Evolutionary conservation across 345 rosid species (phyloP).

Genomic region (Citrus reticulata): DNA sequence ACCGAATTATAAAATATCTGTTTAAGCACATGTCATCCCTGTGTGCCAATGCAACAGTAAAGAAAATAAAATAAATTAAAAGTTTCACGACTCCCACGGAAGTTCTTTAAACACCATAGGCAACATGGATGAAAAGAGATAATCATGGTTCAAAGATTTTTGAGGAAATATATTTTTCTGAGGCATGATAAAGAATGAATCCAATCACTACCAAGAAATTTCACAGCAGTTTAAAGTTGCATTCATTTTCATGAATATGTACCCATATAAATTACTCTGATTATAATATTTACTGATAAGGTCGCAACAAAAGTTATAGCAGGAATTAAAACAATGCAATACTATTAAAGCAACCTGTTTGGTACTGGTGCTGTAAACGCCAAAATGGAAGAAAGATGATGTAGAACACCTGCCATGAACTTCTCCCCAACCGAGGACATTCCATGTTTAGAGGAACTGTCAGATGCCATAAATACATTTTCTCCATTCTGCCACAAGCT

Average conservation of each 20-base stretch:
- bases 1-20: not conserved
- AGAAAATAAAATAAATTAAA: not conserved
- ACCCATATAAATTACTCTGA: not conserved
- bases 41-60: not conserved
- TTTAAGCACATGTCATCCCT: not conserved
- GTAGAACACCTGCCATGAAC: slow-evolving; percentile 92
- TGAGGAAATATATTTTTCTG: not conserved
- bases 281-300: not conserved
- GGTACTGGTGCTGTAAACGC: slow-evolving; percentile 90
- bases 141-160: not conserved
- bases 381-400: slow-evolving; percentile 84
- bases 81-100: too few relatives aligned
- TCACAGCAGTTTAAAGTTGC: not conserved
- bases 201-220: not conserved
- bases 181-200: not conserved
- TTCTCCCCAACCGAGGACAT: slow-evolving; percentile 67
- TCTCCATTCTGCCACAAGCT: slow-evolving; percentile 76
- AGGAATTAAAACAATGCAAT: not conserved
- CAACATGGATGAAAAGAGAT: not conserved
- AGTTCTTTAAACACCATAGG: not conserved
- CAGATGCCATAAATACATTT: slow-evolving; percentile 76
- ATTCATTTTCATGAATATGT: not conserved
- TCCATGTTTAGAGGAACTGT: slow-evolving; percentile 58
- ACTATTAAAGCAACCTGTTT: slow-evolving; percentile 53
- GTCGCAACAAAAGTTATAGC: not conserved